Base-by-base conservation (phyloP, 352 stramenopile genomes). In the Phytophthora palmivora region DNA sequence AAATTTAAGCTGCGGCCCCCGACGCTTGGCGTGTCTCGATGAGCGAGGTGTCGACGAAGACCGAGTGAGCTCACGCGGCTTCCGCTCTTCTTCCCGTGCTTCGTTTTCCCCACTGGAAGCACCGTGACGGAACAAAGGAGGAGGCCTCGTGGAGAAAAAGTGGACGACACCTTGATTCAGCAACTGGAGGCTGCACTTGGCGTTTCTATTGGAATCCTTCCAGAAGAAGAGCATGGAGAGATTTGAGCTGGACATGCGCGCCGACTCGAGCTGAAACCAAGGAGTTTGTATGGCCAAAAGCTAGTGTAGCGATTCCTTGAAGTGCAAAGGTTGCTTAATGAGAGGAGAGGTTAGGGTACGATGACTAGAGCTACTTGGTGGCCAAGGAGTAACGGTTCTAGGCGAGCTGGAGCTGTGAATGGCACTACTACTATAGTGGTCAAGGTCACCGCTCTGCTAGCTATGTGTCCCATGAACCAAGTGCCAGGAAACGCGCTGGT, bases 61-160 rank as follows among this genome's bases (percentile, higher is more conserved):
- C 38, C 19, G 38, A 56, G 44, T 48, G 36, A 63, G 30, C 47
- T 33, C 38, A 18, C 9, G 32, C 24, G 22, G 36, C 60, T 68
- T 68, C 61, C 55, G 50, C 61, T 63, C 61, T 73, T 60, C 49
- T 67, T 66, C 63, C 37, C 28, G 32, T 59, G 33, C 37, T 41
- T 21, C 53, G 47, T 54, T 67, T 76, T 71, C 63, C 58, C 48
- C 68, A 73, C 68, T 76, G 61, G 32, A 24, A 33, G 21, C 11
- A 30, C 33, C 16, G 33, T 41, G 32, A 41, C 37, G 59, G 62
- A 65, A 61, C 62, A 54, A 51, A 46, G 26, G n/a, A 4, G 36
- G 28, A 47, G 19, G 16, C 10, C 39, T 24, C 24, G 24, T 28
- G 44, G 62, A 60, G 49, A 67, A 71, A 67, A 71, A 44, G 39